Base-by-base conservation (phyloP, 176 grass and related monocot species). In the Cenchrus purpureus region DNA sequence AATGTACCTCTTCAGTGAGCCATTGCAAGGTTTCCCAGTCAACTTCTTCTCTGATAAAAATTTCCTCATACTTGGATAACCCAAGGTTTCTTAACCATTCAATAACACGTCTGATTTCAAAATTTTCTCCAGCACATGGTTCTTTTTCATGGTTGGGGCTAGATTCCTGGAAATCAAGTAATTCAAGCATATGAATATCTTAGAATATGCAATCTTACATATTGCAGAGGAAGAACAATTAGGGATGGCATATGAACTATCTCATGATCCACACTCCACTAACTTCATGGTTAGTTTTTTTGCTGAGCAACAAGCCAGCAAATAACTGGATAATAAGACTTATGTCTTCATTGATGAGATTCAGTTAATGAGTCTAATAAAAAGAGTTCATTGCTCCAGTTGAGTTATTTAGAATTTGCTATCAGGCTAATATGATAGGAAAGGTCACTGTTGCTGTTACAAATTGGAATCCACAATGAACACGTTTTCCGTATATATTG, bases 1-100 rank as follows among this genome's bases (percentile, higher is more conserved):
- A 63, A 54, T 48, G 48, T 92, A 98, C 96, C 96, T 95, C 96
- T 90, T 98, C 96, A 52, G 93, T 94, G 68, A 98, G 86, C 87
- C 88, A 95, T 68, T 95, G 91, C 70, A 98, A 90, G 65, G 96
- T 88, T 53, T 95, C 93, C 93, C 91, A 92, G 62, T 98, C 91
- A 79, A 95, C 84, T 78, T 98, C 96, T 90, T 98, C 91, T 87
- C 71, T 95, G 59, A 87, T 80, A 82, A 98, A 95, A 92, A 92
- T 46, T 22, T 95, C 80, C 79, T 92, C 83, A 53, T 98, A 98
- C 86, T 77, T 94, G 62, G 91, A 98, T 75, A 98, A 83, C 19
- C 91, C 91, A 28, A 98, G 74, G 79, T 88, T 82, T 67, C 81
- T 88, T 79, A 98, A 73, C 91, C 91, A 98, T 89, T 95, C 89